Base-by-base conservation (phyloP, 106 monocot species). In the Allium cepa region DNA sequence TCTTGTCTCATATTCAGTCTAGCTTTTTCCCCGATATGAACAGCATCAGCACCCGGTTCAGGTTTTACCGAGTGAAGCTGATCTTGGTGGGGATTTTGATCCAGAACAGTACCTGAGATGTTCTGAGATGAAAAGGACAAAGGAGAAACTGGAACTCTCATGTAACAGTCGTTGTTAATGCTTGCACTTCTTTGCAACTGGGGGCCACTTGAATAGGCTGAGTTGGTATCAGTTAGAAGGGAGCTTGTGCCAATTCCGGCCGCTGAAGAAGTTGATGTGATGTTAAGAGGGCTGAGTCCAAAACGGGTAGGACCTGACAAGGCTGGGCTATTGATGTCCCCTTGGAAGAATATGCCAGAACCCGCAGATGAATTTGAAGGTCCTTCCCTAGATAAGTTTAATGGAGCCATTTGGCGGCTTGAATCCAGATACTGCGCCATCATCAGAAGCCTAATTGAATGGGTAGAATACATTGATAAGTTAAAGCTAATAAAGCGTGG, bases 61-160 rank as follows among this genome's bases (percentile, higher is more conserved):
- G 80, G 80, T 2, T 46, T 59, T 12, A 72, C 69, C 11, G 71
- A 63, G 14, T 82, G 84, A 48, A 80, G 80, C 7, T 80, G 63
- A 13, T 48, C 76, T 2, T 65, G 74, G 45, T 47, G 74, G 36
- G 36, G 36, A 36, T 36, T 36, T 55, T 12, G 53, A 12, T 11
- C 53, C 7, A 66, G 81, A 64, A 48, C 81, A 77, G n/a, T 75
- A 4, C 78, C 85, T 8, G 87, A 91, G 17, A 83, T 76, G 56
- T 82, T 87, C 57, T 85, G 82, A 10, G 87, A 80, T 2, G 85
- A 80, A 66, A 82, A 89, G 22, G 91, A 91, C 84, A 84, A 75
- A 46, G 91, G 91, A n/a, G 91, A 91, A 15, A 86, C 72, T 3
- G 91, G 87, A 45, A 82, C 76, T 45, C 69, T 77, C 66, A 72